Percentiles rank a stretch among this genome's conserved stretches.
Evolutionary conservation across 441 rosid genomes (phyloP).

Genomic region (Cnidoscolus chayamansa): DNA sequence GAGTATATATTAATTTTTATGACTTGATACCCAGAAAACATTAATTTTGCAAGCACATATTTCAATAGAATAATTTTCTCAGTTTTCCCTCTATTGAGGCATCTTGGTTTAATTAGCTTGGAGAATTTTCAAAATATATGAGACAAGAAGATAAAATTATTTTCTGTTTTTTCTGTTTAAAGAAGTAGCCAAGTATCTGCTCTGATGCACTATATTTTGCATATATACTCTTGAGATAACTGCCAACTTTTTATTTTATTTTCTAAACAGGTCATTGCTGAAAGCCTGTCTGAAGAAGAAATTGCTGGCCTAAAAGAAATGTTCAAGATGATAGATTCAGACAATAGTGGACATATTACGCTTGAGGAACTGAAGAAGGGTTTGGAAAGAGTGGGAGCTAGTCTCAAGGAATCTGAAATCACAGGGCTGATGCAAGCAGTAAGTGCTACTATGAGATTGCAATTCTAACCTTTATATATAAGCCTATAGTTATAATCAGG

Average conservation of each 20-base stretch:
- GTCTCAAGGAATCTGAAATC: slow-evolving; percentile 75
- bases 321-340: slow-evolving; percentile 96
- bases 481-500: not conserved
- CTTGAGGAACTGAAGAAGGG: slow-evolving; percentile 84
- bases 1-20: slow-evolving; percentile 1
- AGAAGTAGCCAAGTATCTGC: not conserved
- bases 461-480: not conserved
- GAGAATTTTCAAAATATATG: not conserved
- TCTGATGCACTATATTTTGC: not conserved
- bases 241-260: not conserved
- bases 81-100: not conserved
- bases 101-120: slow-evolving; percentile 1
- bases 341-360: slow-evolving; percentile 79
- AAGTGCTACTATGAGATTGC: slow-evolving; percentile 32
- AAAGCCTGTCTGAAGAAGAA: slow-evolving; percentile 86
- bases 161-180: not conserved
- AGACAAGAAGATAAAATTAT: not conserved
- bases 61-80: not conserved
- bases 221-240: not conserved
- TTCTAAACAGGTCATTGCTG: slow-evolving; percentile 70
- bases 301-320: slow-evolving; percentile 88
- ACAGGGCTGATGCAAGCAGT: slow-evolving; percentile 77
- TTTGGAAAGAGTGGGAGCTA: slow-evolving; percentile 74
- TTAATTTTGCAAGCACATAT: not conserved
- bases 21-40: not conserved